Conservation (phyloP, 768 basidiomycete species). For the Mycena leptocephala region DNA sequence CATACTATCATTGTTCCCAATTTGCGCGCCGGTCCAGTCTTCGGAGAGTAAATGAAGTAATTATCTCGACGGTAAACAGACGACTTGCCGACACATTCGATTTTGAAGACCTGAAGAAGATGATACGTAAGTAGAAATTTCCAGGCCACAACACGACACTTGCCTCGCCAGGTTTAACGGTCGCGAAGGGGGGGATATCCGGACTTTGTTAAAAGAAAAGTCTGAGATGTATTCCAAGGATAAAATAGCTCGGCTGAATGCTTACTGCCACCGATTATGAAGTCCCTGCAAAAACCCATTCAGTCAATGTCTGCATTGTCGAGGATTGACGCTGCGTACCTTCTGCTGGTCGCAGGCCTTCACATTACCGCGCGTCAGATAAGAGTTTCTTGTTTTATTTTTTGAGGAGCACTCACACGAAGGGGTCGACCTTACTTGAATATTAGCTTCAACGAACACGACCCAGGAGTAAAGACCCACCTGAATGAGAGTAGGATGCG, state of each 20-base stretch:
- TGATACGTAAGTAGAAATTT: constrained; percentile 4
- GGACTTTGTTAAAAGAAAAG: constrained; percentile 54
- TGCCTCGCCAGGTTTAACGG: constrained; percentile 76
- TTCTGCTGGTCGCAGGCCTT: constrained; percentile 71
- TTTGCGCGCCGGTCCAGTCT: constrained; percentile 89
- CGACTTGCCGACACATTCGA: constrained; percentile 74
- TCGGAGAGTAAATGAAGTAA: not conserved
- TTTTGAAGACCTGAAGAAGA: constrained; percentile 70
- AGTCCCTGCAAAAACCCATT: constrained; percentile 59
- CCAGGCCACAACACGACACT: constrained; percentile 2
- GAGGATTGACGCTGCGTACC: constrained; percentile 50
- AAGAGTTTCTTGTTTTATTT: not conserved
- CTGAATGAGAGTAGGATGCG: constrained; percentile 73
- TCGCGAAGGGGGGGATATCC: constrained; percentile 74
- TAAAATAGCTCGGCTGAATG: not conserved
- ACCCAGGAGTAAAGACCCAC: constrained; percentile 48
- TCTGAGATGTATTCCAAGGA: not conserved
- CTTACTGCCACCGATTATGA: constrained; percentile 86
- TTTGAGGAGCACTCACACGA: constrained; percentile 71
- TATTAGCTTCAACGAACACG: not conserved
- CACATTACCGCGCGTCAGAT: not conserved
- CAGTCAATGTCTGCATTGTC: not conserved
- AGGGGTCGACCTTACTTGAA: constrained; percentile 85
- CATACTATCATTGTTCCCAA: constrained; percentile 82
- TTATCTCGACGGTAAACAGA: not conserved